Evolutionary conservation across 257 asterid genomes (phyloP), one percentile per base, ranked within the genome.

Genomic region (Primulina tabacum): DNA sequence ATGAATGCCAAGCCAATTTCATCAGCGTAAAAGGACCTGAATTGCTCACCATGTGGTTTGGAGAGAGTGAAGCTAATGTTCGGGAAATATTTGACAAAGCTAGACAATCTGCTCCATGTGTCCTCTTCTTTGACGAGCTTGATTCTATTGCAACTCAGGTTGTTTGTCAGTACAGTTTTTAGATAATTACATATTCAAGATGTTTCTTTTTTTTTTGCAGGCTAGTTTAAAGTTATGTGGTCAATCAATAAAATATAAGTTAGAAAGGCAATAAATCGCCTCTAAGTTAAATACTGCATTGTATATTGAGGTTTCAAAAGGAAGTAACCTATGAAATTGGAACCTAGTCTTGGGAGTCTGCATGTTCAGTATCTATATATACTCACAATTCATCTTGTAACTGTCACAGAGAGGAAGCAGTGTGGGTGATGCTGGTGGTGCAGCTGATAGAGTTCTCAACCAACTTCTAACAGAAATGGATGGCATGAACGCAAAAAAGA

Each of bases 61-160:
- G 92, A 63, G 92, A 86, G 77, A 86, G 92, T 80, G 92, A 86
- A 66, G 89, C 92, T n/a, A 86, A 86, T 75, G 89, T 86, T 53
- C 84, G 89, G 21, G 89, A 86, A 73, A 84, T 86, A 65, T 86
- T 86, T 53, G 89, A 84, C 75, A 86, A 86, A 77, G 92, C 92
- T 55, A 81, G 92, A 62, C 85, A 79, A 73, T 87, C 92, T 63
- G 92, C 88, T 43, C 92, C 89, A 14, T 87, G 89, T 71, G 87
- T 82, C 57, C 88, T 87, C 65, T 87, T 87, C 85, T 87, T 84
- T 75, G 89, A 87, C 56, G 88, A 86, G 73, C 89, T 84, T 0
- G 92, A 86, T 71, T 86, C 92, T 17, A 84, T 84, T 67, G 92
- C 92, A 43, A 82, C 86, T 73, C 90, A 85, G 90, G 90, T 85